phyloP scores from a whole-genome alignment of 2,329 filamentous ascomycete genomes.

The Alternaria alternata region DNA sequence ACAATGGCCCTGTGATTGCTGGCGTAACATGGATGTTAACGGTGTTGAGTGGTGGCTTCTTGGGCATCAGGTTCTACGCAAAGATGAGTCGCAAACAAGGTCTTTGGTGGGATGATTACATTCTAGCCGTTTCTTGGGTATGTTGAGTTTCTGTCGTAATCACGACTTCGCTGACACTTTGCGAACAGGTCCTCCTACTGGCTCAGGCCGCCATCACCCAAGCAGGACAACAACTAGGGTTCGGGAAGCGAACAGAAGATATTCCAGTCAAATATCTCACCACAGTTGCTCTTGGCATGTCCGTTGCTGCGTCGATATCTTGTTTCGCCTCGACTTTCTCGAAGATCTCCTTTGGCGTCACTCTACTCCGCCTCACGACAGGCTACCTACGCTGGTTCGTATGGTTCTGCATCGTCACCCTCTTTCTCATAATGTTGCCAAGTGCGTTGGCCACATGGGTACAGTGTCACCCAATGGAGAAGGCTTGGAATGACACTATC shows the following conservation, averaged over 20 bases:
- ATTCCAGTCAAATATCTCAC: slow-evolving; percentile 25
- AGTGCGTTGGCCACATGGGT: slow-evolving; percentile 33
- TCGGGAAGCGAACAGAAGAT: slow-evolving; percentile 32
- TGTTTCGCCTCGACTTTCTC: slow-evolving; percentile 37
- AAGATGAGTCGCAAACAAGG: slow-evolving; percentile 35
- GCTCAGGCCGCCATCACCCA: slow-evolving; percentile 31
- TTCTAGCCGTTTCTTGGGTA: slow-evolving; percentile 39
- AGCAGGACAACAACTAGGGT: slow-evolving; percentile 29
- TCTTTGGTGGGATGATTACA: slow-evolving; percentile 43
- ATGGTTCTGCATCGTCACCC: slow-evolving; percentile 35
- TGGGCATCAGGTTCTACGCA: slow-evolving; percentile 37
- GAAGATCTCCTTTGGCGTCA: slow-evolving; percentile 42
- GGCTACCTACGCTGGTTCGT: slow-evolving; percentile 24
- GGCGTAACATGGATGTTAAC: slow-evolving; percentile 38
- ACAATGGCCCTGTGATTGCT: slow-evolving; percentile 36
- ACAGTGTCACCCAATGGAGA: slow-evolving; percentile 25
- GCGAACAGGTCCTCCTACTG: slow-evolving; percentile 31
- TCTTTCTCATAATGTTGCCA: slow-evolving; percentile 39
- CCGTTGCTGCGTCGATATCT: slow-evolving; percentile 32
- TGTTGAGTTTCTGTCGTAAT: background rate
- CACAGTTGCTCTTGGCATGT: slow-evolving; percentile 24
- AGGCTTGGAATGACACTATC: slow-evolving; percentile 26
- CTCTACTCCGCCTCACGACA: slow-evolving; percentile 33
- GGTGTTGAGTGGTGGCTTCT: slow-evolving; percentile 29
- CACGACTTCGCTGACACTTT: slow-evolving; percentile 1